Percentiles rank a stretch among this genome's conserved stretches.
Evolutionary conservation across 352 stramenopile species (phyloP).

Genomic region (Pythium volutum): DNA sequence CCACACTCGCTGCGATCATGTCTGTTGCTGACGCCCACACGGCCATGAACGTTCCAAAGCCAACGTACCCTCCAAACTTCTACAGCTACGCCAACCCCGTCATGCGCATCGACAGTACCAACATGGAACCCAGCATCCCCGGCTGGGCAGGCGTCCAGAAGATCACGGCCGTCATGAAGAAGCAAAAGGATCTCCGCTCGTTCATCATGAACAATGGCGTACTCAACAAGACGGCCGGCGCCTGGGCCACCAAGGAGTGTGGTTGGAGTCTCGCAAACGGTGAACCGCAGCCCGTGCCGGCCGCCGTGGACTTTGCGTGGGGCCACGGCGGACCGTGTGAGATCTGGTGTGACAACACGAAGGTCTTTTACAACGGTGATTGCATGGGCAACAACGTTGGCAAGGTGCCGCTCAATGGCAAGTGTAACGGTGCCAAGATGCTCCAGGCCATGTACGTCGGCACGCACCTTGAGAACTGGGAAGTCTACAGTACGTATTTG

Average conservation of each 20-base stretch:
- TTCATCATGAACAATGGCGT: constrained; percentile 17
- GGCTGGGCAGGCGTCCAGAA: neutral
- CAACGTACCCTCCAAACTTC: constrained; percentile 8
- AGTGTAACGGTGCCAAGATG: constrained; percentile 10
- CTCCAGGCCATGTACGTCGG: constrained; percentile 20
- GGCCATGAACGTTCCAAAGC: constrained; percentile 5
- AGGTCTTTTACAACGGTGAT: constrained; percentile 5
- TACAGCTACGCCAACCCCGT: constrained; percentile 13
- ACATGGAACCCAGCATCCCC: constrained; percentile 2
- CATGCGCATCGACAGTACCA: constrained; percentile 17
- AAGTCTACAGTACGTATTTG: no score
- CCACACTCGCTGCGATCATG: neutral
- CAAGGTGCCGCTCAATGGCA: constrained; percentile 3
- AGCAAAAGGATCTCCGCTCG: constrained; percentile 5
- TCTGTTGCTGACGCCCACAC: constrained; percentile 4
- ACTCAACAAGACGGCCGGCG: neutral
- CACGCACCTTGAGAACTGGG: constrained; percentile 9
- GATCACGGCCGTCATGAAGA: constrained; percentile 8
- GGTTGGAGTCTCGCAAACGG: constrained; percentile 12
- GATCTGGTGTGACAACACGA: neutral
- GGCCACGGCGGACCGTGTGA: constrained; percentile 22
- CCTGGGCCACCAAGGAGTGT: constrained; percentile 10
- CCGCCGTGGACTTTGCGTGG: constrained; percentile 17
- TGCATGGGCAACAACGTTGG: constrained; percentile 14
- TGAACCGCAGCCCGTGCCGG: neutral